Evolutionary conservation across 73 alveolate genomes (phyloP).

Genomic region (Durusdinium trenchii): DNA sequence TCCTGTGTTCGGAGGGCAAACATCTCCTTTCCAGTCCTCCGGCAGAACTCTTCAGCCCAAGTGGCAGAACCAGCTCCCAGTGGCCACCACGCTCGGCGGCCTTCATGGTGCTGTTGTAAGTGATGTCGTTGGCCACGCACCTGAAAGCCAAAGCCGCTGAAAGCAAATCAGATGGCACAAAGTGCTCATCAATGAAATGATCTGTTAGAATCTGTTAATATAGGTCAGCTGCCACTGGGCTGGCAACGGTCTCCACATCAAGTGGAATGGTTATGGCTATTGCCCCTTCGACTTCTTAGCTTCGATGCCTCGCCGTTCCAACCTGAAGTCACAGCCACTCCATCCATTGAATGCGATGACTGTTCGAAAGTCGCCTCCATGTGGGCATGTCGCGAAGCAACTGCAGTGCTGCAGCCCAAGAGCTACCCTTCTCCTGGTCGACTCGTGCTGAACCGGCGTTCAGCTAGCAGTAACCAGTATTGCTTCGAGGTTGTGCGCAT

Average conservation of each 20-base stretch:
- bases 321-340: no score
- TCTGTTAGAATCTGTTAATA: no score
- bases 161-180: not conserved
- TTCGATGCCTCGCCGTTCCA: not conserved
- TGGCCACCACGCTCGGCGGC: slow-evolving; percentile 2
- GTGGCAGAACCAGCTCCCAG: slow-evolving; percentile 1
- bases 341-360: no score
- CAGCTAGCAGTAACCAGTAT: no score
- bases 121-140: slow-evolving; percentile 31
- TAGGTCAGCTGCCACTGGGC: not conserved
- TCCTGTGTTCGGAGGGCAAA: no score
- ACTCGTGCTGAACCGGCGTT: no score
- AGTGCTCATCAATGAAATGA: no score
- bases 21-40: no score
- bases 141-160: not conserved
- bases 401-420: slow-evolving; percentile 18
- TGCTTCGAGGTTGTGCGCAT: no score
- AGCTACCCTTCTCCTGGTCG: slow-evolving; percentile 49
- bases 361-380: not conserved
- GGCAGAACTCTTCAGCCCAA: no score
- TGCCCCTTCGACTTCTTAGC: not conserved
- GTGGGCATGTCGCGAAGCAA: not conserved
- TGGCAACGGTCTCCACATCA: not conserved
- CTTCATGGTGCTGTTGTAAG: slow-evolving; percentile 44
- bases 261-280: not conserved